These are phyloP conservation scores for Debaryomycetaceae sp. DNA, from an alignment of 1,139 yeast genomes.

Conservation along the genomic window DNA sequence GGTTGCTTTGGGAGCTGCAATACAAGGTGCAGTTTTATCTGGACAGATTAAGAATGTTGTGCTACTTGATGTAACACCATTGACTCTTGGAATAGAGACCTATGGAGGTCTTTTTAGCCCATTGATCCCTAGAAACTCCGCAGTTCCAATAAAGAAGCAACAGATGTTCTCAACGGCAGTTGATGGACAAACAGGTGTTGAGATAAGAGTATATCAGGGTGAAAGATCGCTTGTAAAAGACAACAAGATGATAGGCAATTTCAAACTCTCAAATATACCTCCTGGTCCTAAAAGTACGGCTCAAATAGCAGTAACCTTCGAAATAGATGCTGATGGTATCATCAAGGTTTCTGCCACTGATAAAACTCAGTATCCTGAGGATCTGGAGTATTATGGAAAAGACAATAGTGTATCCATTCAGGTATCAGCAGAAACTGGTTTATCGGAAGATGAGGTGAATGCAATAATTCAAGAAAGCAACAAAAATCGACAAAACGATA, in stretches of 20 bases:
- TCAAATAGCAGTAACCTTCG: conserved; percentile 69
- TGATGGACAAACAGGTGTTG: conserved; percentile 82
- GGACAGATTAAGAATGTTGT: conserved; percentile 73
- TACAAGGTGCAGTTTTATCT: conserved; percentile 74
- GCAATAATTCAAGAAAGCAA: conserved; percentile 53
- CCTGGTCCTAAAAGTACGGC: conserved; percentile 75
- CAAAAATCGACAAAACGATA: conserved; percentile 40
- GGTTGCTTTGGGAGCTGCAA: conserved; percentile 82
- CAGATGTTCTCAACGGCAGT: conserved; percentile 79
- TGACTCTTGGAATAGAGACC: conserved; percentile 77
- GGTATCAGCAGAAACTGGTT: conserved; percentile 66
- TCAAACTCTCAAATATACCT: conserved; percentile 65
- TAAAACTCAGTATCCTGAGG: conserved; percentile 12
- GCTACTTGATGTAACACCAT: conserved; percentile 72
- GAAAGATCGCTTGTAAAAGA: conserved; percentile 73
- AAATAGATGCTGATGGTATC: conserved; percentile 80
- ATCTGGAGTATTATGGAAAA: conserved; percentile 25
- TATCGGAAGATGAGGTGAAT: conserved; percentile 62
- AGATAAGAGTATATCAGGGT: conserved; percentile 75
- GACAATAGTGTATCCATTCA: conserved; percentile 54
- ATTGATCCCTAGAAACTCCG: conserved; percentile 69
- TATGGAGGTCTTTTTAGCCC: conserved; percentile 81
- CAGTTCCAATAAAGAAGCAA: conserved; percentile 69
- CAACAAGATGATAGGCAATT: conserved; percentile 70
- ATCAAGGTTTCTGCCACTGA: conserved; percentile 64